phyloP scores from a whole-genome alignment of 179 eudicot genomes.

The Kewa caespitosa region DNA sequence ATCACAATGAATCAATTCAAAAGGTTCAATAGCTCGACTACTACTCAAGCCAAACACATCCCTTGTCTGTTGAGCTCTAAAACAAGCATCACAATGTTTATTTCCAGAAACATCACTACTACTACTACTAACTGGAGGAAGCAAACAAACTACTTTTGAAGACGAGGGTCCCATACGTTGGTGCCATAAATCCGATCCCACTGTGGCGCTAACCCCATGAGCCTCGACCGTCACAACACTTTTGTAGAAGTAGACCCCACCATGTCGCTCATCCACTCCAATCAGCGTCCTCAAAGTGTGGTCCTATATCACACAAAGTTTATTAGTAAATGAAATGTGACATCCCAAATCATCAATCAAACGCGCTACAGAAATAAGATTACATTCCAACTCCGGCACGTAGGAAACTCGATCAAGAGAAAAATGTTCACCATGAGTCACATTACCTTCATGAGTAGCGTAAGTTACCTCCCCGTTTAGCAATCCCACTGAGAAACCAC shows the following conservation, averaged over 20 bases:
- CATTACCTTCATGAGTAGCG: not conserved
- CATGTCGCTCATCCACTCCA: not conserved
- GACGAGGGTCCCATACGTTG: not conserved
- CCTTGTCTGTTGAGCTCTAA: not conserved
- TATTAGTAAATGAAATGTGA: not conserved
- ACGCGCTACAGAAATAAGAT: not conserved
- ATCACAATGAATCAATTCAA: slow-evolving; percentile 11
- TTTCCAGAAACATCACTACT: not conserved
- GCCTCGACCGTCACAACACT: no score
- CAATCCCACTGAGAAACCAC: not conserved
- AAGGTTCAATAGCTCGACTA: not conserved
- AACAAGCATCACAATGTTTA: not conserved
- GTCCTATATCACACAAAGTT: not conserved
- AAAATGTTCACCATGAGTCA: not conserved
- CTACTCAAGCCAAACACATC: not conserved
- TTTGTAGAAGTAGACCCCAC: not conserved
- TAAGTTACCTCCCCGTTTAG: no score
- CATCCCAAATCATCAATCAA: not conserved
- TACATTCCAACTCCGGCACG: not conserved
- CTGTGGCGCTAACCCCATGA: not conserved
- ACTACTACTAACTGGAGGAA: not conserved
- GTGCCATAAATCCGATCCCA: not conserved
- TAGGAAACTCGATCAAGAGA: not conserved
- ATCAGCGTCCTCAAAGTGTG: not conserved
- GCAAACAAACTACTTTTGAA: not conserved